Percentiles rank a stretch among this genome's conserved stretches.
phyloP scores from a whole-genome alignment of 805 yeast genomes.

The Saccharomyces mikatae region DNA sequence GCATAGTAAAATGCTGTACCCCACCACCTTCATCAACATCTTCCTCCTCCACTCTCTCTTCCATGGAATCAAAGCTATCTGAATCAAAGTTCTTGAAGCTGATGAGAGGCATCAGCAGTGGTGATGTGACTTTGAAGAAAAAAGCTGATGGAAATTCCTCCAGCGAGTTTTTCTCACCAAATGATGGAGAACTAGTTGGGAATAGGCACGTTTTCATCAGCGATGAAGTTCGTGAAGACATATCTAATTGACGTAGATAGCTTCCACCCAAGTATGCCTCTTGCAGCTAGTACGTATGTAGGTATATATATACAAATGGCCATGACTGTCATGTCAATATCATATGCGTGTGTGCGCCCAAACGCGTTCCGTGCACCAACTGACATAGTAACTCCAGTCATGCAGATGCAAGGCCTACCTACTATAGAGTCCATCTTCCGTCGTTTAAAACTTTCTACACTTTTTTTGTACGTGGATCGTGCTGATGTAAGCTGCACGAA shows the following conservation, averaged over 20 bases:
- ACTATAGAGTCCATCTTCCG: background rate
- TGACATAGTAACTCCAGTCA: background rate
- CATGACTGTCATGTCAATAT: background rate
- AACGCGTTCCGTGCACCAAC: background rate
- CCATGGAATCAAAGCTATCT: slow-evolving; percentile 15
- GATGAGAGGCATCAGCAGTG: slow-evolving; percentile 26
- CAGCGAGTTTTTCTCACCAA: slow-evolving; percentile 19
- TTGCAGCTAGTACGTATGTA: background rate
- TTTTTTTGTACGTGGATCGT: background rate
- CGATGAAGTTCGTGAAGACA: slow-evolving; percentile 3
- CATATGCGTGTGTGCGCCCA: background rate
- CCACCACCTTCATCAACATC: slow-evolving; percentile 6
- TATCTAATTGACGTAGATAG: background rate
- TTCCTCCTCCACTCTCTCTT: background rate
- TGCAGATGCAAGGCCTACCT: background rate
- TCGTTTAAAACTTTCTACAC: background rate
- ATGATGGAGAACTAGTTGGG: slow-evolving; percentile 22
- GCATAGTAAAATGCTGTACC: slow-evolving; percentile 17
- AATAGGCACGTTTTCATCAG: slow-evolving; percentile 21
- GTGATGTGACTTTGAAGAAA: slow-evolving; percentile 22
- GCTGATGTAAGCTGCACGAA: background rate
- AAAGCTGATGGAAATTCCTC: slow-evolving; percentile 4
- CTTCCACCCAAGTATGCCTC: background rate
- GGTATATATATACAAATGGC: background rate
- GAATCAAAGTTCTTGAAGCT: slow-evolving; percentile 25